Evolutionary conservation across 2,329 filamentous ascomycete genomes (phyloP), one percentile per base, ranked within the genome.

Genomic region (Phyllosticta capitalensis): DNA sequence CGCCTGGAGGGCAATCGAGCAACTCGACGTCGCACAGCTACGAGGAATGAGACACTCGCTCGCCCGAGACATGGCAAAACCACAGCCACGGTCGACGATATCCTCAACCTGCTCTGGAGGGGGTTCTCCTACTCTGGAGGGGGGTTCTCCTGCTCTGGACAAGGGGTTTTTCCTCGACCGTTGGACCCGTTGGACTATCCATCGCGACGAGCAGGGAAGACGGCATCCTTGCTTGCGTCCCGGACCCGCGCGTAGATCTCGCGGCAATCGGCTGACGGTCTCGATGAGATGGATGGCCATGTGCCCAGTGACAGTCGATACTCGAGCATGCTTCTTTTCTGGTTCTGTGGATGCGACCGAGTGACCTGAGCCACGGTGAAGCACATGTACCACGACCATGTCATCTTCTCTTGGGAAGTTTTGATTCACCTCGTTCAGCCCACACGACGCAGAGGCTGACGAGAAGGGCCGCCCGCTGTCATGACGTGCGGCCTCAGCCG

Each of bases 21-120:
- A 53, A 56, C 52, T 52, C 56, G 52, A 49, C 22, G 56, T 59
- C 14, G 56, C 56, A 59, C 56, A 54, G 33, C 56, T 54, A 59
- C 54, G 56, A 54, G 56, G 56, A 59, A 59, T 59, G 56, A 59
- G 56, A 59, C 56, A 59, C 49, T 45, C 49, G 33, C 19, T n/a
- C 45, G 51, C 33, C 56, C 52, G 56, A 54, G 51, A 59, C 56
- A 59, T 54, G 14, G 22, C 28, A 19, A 56, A 30, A 56, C n/a
- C n/a, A n/a, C n/a, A n/a, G n/a, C n/a, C n/a, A n/a, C n/a, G n/a
- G n/a, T n/a, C n/a, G n/a, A n/a, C n/a, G n/a, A n/a, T n/a, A n/a
- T n/a, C n/a, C n/a, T n/a, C n/a, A n/a, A n/a, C n/a, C n/a, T n/a
- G n/a, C n/a, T n/a, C n/a, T n/a, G n/a, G n/a, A n/a, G n/a, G n/a